Evolutionary conservation across 176 grass and related monocot species (phyloP).

Genomic region (Aegilops sharonensis): DNA sequence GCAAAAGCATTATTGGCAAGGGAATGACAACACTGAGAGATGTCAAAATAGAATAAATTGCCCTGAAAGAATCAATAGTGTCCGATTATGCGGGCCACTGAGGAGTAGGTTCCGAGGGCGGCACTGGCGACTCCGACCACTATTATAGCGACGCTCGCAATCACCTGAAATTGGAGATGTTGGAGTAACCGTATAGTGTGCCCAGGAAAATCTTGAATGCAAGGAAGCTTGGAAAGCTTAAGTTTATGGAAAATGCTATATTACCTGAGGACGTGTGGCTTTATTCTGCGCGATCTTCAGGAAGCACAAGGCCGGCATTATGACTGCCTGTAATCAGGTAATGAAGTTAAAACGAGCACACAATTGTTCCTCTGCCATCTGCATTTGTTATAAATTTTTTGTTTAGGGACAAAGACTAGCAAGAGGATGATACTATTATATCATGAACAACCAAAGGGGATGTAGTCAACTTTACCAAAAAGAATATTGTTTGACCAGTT

Average conservation of each 20-base stretch:
- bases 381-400: not conserved
- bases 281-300: slow-evolving; percentile 74
- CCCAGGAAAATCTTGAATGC: not conserved
- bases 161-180: slow-evolving; percentile 66
- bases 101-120: slow-evolving; percentile 67
- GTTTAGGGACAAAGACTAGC: not conserved
- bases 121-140: slow-evolving; percentile 49
- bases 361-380: not conserved
- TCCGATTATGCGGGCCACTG: slow-evolving; percentile 43
- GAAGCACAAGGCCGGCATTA: slow-evolving; percentile 93
- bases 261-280: slow-evolving; percentile 74
- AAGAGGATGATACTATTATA: not conserved
- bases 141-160: slow-evolving; percentile 44
- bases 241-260: not conserved
- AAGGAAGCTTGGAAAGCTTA: not conserved
- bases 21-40: not conserved
- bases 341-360: not conserved
- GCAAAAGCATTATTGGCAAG: not conserved
- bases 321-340: slow-evolving; percentile 53
- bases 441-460: not conserved
- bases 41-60: not conserved
- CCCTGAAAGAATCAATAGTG: slow-evolving; percentile 33
- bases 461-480: not conserved
- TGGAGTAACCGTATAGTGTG: not conserved
- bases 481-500: not conserved